These are phyloP conservation scores for Xylogone sp. DNA, from an alignment of 2,329 filamentous ascomycete genomes.

Conservation along the genomic window DNA sequence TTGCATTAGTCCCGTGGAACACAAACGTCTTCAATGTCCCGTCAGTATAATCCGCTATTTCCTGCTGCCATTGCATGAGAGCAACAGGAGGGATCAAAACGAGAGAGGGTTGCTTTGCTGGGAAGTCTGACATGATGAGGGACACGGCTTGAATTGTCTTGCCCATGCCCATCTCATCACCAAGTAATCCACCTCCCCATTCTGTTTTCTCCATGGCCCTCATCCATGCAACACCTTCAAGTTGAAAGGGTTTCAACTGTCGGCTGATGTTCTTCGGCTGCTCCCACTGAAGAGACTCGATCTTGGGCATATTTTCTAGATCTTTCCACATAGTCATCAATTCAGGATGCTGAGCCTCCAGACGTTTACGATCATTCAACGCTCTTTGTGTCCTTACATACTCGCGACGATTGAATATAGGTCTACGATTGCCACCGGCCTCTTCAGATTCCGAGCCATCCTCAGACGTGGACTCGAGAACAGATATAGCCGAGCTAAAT, in stretches of 20 bases:
- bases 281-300: slow-evolving; percentile 59
- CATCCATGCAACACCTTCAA: slow-evolving; percentile 95
- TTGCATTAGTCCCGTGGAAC: slow-evolving; percentile 81
- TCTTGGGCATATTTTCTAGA: slow-evolving; percentile 62
- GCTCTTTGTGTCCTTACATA: slow-evolving; percentile 32
- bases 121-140: slow-evolving; percentile 96
- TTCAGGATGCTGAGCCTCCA: slow-evolving; percentile 74
- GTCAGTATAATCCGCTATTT: slow-evolving; percentile 78
- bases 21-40: slow-evolving; percentile 87
- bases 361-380: slow-evolving; percentile 55
- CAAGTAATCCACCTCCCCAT: slow-evolving; percentile 86
- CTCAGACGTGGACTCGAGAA: slow-evolving; percentile 4
- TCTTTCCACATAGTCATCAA: slow-evolving; percentile 83
- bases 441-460: slow-evolving; percentile 3
- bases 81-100: slow-evolving; percentile 92
- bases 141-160: slow-evolving; percentile 99
- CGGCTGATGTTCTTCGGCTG: slow-evolving; percentile 78
- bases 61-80: slow-evolving; percentile 89
- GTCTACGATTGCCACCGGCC: background rate
- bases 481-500: slow-evolving; percentile 1
- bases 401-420: slow-evolving; percentile 10
- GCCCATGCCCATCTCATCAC: slow-evolving; percentile 98
- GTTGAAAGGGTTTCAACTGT: slow-evolving; percentile 86
- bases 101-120: slow-evolving; percentile 74
- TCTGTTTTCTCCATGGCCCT: slow-evolving; percentile 77